A percentile compares a stretch with the other conserved stretches of the same genome.
Conservation (phyloP, 331 rosid species). For the Quercus lobata region DNA sequence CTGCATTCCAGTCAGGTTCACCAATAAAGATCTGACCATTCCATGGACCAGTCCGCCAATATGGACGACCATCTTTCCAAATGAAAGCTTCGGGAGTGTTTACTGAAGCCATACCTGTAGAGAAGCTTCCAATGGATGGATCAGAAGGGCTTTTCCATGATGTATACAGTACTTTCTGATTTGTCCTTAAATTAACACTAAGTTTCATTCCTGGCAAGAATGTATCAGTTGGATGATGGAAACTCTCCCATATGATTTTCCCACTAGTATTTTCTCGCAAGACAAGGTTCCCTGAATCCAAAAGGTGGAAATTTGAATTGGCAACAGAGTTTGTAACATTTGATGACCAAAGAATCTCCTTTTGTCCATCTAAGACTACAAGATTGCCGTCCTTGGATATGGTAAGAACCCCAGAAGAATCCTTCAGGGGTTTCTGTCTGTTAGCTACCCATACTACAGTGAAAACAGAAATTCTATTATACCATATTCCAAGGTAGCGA, state of each 20-base stretch:
- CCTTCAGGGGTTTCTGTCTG: constrained; percentile 21
- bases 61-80: neutral
- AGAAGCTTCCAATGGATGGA: constrained; percentile 18
- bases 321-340: neutral
- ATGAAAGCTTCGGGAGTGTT: neutral
- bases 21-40: constrained; percentile 25
- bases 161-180: neutral
- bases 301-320: constrained; percentile 6
- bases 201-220: constrained; percentile 31
- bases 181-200: constrained; percentile 14
- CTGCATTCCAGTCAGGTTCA: neutral
- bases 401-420: constrained; percentile 18
- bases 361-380: constrained; percentile 1
- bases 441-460: constrained; percentile 21
- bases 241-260: constrained; percentile 35
- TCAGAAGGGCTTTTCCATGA: constrained; percentile 23
- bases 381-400: constrained; percentile 28
- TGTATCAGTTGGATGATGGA: constrained; percentile 34
- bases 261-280: neutral
- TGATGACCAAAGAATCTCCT: constrained; percentile 16
- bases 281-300: constrained; percentile 16
- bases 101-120: neutral
- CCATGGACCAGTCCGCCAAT: constrained; percentile 27
- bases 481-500: constrained; percentile 23
- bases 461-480: neutral